phyloP scores from a whole-genome alignment of 139 green algal genomes.

The Chlorella vulgaris region DNA sequence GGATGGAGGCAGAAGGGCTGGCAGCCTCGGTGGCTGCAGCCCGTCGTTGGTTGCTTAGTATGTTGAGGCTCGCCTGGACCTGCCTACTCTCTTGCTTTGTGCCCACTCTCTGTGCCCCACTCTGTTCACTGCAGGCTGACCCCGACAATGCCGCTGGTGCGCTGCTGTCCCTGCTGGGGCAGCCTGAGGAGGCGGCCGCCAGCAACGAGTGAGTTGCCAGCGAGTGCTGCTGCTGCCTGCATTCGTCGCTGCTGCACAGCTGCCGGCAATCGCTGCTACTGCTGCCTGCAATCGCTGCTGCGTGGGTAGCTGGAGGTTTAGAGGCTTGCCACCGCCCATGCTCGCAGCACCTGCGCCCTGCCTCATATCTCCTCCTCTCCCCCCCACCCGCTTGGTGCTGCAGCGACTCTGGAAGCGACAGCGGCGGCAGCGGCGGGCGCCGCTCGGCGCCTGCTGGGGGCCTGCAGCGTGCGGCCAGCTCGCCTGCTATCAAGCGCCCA shows the following conservation, averaged over 20 bases:
- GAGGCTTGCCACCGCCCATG: no score
- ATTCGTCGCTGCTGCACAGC: not conserved
- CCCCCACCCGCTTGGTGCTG: not conserved
- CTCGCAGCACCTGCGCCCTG: not conserved
- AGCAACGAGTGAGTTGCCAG: not conserved
- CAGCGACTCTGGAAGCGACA: not conserved
- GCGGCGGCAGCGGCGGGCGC: not conserved
- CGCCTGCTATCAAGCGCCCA: not conserved
- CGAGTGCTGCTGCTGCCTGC: not conserved
- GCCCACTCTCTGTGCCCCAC: not conserved
- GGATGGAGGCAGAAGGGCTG: no score
- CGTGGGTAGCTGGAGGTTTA: not conserved
- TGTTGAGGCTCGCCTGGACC: not conserved
- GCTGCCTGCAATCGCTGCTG: not conserved
- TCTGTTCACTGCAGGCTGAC: slow-evolving; percentile 2
- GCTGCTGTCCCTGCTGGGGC: slow-evolving; percentile 15
- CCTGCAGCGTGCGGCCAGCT: not conserved
- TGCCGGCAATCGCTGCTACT: not conserved
- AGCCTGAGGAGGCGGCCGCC: not conserved
- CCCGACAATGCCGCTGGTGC: slow-evolving; percentile 1
- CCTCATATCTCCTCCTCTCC: not conserved
- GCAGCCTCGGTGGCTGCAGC: not conserved
- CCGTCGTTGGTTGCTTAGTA: not conserved
- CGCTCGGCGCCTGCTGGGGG: not conserved
- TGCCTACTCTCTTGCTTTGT: not conserved